A percentile compares a stretch with the other conserved stretches of the same genome.
phyloP scores from a whole-genome alignment of 257 asterid genomes.

The Jaltomata sinuosa region DNA sequence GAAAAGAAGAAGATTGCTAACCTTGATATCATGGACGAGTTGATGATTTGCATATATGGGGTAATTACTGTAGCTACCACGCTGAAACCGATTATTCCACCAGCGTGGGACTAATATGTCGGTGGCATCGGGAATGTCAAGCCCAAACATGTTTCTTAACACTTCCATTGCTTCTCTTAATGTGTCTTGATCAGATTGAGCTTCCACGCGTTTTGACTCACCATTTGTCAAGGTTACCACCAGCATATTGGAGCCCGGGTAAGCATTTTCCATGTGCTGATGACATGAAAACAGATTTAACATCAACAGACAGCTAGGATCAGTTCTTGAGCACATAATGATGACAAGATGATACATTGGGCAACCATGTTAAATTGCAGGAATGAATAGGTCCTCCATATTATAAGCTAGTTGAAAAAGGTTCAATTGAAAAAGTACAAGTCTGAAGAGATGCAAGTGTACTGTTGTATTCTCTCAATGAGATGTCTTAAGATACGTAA shows the following conservation, averaged over 20 bases:
- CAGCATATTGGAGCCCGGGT: conserved; percentile 80
- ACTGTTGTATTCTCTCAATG: background rate
- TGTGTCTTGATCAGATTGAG: conserved; percentile 73
- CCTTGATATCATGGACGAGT: conserved; percentile 64
- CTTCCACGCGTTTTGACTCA: conserved; percentile 82
- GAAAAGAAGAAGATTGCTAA: conserved; percentile 7
- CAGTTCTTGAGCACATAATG: background rate
- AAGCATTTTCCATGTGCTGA: conserved; percentile 97
- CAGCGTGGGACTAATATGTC: conserved; percentile 87
- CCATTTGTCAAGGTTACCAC: conserved; percentile 88
- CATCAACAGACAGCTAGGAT: background rate
- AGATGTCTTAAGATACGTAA: background rate
- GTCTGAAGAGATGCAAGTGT: background rate
- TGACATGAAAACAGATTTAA: conserved; percentile 10
- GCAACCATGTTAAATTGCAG: background rate
- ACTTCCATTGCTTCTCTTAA: conserved; percentile 87
- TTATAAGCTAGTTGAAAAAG: background rate
- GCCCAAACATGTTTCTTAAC: conserved; percentile 75
- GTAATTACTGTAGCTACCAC: conserved; percentile 87
- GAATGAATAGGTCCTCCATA: background rate
- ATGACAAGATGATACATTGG: background rate
- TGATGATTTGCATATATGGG: conserved; percentile 56
- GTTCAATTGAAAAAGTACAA: background rate
- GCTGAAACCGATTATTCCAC: conserved; percentile 92
- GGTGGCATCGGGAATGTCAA: conserved; percentile 56